Percentiles rank a stretch among this genome's conserved stretches.
phyloP scores from a whole-genome alignment of 2,329 filamentous ascomycete genomes.

The Hypoxylon sp. region DNA sequence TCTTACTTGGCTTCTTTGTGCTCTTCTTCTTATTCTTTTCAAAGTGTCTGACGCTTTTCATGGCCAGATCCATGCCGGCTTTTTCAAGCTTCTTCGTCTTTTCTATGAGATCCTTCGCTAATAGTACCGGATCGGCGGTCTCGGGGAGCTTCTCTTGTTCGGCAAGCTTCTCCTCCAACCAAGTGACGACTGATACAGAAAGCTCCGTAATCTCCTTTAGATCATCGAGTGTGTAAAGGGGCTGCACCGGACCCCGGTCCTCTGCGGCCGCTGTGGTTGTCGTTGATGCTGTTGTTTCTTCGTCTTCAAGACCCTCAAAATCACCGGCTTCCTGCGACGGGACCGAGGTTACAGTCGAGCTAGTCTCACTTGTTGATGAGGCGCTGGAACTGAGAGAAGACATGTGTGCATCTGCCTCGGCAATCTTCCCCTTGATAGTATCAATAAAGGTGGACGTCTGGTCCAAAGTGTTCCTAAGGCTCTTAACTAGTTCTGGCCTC shows the following conservation, averaged over 20 bases:
- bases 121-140: slow-evolving; percentile 80
- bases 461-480: slow-evolving; percentile 77
- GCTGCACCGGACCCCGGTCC: slow-evolving; percentile 68
- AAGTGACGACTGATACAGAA: slow-evolving; percentile 73
- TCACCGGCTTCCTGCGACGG: slow-evolving; percentile 62
- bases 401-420: slow-evolving; percentile 73
- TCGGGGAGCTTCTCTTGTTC: slow-evolving; percentile 77
- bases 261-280: slow-evolving; percentile 60
- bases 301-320: slow-evolving; percentile 84
- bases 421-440: slow-evolving; percentile 77
- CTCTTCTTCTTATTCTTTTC: slow-evolving; percentile 61
- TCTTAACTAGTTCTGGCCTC: slow-evolving; percentile 76
- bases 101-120: slow-evolving; percentile 76
- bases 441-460: slow-evolving; percentile 78
- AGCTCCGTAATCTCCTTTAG: slow-evolving; percentile 73
- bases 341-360: slow-evolving; percentile 61
- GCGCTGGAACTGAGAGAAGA: slow-evolving; percentile 65
- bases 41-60: slow-evolving; percentile 73
- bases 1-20: slow-evolving; percentile 59
- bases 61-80: slow-evolving; percentile 75
- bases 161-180: slow-evolving; percentile 79
- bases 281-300: slow-evolving; percentile 57
- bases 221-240: slow-evolving; percentile 80
- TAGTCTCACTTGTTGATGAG: slow-evolving; percentile 56
- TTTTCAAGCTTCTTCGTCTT: slow-evolving; percentile 80